Evolutionary conservation across 2,329 filamentous ascomycete genomes (phyloP), one percentile per base, ranked within the genome.

Genomic region (Cytospora chrysosperma): DNA sequence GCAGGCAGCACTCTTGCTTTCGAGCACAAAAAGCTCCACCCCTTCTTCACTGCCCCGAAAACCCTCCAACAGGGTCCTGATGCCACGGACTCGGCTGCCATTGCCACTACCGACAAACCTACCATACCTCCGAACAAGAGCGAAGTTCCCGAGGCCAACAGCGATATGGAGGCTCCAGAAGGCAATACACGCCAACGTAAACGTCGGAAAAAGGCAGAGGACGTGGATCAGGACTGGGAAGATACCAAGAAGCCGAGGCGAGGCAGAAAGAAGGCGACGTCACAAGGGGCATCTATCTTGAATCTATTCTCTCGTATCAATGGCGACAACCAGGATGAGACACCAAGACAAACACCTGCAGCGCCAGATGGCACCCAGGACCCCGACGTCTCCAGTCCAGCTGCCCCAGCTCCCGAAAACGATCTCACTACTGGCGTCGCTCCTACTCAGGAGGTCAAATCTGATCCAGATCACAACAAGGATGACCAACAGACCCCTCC

Each of bases 1-100:
- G 74, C 75, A 67, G 76, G 76, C 61, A 74, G 76, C 70, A 74
- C 71, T 62, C 67, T 73, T 59, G 71, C 69, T 65, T 76, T 76
- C 61, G 70, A 72, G 47, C 68, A 71, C 27, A 80, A 78, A 69
- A 84, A 82, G 67, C 70, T 86, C 43, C 84, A 86, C 68, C 84
- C 84, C 21, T 85, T 86, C 73, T 86, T 86, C 69, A 70, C 70
- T 1, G 67, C 74, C 1, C 72, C 73, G 27, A 72, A 69, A 64
- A 56, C 63, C 43, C 26, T 50, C 58, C 47, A 55, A 28, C 49
- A 53, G 17, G 64, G 64, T 19, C 13, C 55, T 5, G 15, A 10
- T 28, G 27, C 43, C 8, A 37, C 65, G 54, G 30, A 55, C 4
- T 43, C 63, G 26, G 10, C 47, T 7, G 10, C 53, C 34, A 50